Evolutionary conservation across 345 rosid species (phyloP).

Genomic region (Euphorbia peplus): DNA sequence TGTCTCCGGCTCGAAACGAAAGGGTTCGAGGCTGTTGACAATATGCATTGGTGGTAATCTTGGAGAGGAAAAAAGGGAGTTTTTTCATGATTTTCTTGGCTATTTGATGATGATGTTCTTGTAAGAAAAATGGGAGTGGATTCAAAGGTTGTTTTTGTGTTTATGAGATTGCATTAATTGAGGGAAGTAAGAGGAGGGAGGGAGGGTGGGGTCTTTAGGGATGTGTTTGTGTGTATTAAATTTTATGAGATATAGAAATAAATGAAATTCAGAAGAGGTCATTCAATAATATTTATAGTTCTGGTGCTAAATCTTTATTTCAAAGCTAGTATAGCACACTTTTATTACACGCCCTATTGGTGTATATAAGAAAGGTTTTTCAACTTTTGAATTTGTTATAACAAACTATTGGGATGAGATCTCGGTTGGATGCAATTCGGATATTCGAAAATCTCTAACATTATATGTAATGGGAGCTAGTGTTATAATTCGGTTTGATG

Average conservation of each 20-base stretch:
- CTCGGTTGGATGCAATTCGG: too few relatives aligned
- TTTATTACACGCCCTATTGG: background rate
- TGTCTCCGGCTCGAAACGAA: slow-evolving; percentile 41
- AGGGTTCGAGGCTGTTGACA: slow-evolving; percentile 67
- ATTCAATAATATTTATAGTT: slow-evolving; percentile 28
- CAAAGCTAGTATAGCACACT: background rate
- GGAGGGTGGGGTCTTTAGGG: slow-evolving; percentile 27
- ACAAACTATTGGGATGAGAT: too few relatives aligned
- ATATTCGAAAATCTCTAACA: too few relatives aligned
- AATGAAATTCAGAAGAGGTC: slow-evolving; percentile 37
- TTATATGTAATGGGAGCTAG: too few relatives aligned
- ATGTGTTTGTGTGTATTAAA: slow-evolving; percentile 30
- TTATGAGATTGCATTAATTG: too few relatives aligned
- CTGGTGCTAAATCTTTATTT: slow-evolving; percentile 14
- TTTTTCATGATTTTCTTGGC: too few relatives aligned
- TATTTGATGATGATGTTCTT: too few relatives aligned
- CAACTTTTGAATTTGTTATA: background rate
- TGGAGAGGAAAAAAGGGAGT: slow-evolving; percentile 15
- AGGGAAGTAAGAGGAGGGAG: background rate
- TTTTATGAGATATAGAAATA: slow-evolving; percentile 27
- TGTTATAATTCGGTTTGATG: too few relatives aligned
- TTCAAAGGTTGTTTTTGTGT: too few relatives aligned
- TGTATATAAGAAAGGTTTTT: too few relatives aligned
- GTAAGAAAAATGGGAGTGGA: too few relatives aligned
- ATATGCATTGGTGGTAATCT: slow-evolving; percentile 47